A percentile compares a stretch with the other conserved stretches of the same genome.
phyloP scores from a whole-genome alignment of 257 asterid genomes.

The Scutellaria galericulata region DNA sequence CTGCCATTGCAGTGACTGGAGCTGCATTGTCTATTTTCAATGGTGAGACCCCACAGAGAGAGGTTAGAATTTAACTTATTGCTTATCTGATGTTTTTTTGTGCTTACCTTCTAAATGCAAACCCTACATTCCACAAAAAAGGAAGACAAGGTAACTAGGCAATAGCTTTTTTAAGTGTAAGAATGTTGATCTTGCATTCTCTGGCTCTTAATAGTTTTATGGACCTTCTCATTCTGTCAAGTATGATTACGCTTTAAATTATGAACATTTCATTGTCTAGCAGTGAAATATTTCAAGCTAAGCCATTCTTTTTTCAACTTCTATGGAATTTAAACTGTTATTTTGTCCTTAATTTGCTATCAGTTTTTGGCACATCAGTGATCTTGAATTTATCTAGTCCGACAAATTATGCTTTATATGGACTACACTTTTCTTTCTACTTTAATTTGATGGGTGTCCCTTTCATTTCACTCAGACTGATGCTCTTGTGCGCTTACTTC shows the following conservation, averaged over 20 bases:
- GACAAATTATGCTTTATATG: conserved; percentile 1
- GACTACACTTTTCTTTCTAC: conserved; percentile 5
- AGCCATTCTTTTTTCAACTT: neutral
- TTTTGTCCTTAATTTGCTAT: neutral
- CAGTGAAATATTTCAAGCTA: neutral
- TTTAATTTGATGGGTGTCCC: conserved; percentile 8
- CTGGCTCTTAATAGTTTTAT: conserved; percentile 7
- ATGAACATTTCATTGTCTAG: neutral
- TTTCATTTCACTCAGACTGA: conserved; percentile 66
- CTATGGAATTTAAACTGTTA: neutral
- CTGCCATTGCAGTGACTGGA: conserved; percentile 79
- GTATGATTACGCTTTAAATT: conserved; percentile 10
- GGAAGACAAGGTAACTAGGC: neutral
- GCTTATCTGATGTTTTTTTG: conserved; percentile 16
- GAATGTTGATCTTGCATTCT: neutral
- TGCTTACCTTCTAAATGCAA: conserved; percentile 1
- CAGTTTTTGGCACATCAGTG: neutral
- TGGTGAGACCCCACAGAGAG: conserved; percentile 83
- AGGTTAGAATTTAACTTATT: conserved; percentile 60
- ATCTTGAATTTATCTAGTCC: neutral
- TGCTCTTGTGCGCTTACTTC: conserved; percentile 92
- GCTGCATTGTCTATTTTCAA: conserved; percentile 68
- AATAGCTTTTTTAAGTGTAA: conserved; percentile 6
- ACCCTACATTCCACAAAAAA: neutral
- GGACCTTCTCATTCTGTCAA: conserved; percentile 3